A percentile compares a stretch with the other conserved stretches of the same genome.
Evolutionary conservation across 306 rosid genomes (phyloP).

Genomic region (Cotoneaster glaucophyllus): DNA sequence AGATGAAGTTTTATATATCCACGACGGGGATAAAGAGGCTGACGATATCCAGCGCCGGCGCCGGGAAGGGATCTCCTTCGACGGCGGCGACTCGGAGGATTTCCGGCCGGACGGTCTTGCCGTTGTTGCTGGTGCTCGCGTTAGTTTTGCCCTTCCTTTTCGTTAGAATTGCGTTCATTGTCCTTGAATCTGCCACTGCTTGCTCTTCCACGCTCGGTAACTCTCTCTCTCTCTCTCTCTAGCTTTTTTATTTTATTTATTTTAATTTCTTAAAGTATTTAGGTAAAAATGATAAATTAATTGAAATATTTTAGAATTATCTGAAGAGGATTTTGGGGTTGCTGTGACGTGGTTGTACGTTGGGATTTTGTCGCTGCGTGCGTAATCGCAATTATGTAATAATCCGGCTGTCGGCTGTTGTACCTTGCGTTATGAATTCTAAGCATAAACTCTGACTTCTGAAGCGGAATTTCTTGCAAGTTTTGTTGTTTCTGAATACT

Average conservation of each 20-base stretch:
- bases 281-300: too few relatives aligned
- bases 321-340: not conserved
- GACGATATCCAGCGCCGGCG: conserved; percentile 44
- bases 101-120: conserved; percentile 42
- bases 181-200: conserved; percentile 68
- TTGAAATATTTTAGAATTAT: not conserved
- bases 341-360: not conserved
- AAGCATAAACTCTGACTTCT: not conserved
- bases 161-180: conserved; percentile 57
- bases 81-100: conserved; percentile 52
- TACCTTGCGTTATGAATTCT: not conserved
- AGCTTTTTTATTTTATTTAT: not conserved
- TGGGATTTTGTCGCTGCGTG: not conserved
- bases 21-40: conserved; percentile 64
- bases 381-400: not conserved
- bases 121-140: conserved; percentile 46
- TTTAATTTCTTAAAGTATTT: not conserved
- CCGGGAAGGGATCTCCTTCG: conserved; percentile 35
- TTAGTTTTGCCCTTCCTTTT: conserved; percentile 62
- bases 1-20: conserved; percentile 81
- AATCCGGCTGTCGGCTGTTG: not conserved
- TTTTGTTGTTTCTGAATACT: not conserved
- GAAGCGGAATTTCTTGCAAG: not conserved
- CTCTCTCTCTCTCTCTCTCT: not conserved
- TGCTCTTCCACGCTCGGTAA: conserved; percentile 64